Base-by-base conservation (phyloP, 805 yeast species). In the Alloascoidea hylecoeti region DNA sequence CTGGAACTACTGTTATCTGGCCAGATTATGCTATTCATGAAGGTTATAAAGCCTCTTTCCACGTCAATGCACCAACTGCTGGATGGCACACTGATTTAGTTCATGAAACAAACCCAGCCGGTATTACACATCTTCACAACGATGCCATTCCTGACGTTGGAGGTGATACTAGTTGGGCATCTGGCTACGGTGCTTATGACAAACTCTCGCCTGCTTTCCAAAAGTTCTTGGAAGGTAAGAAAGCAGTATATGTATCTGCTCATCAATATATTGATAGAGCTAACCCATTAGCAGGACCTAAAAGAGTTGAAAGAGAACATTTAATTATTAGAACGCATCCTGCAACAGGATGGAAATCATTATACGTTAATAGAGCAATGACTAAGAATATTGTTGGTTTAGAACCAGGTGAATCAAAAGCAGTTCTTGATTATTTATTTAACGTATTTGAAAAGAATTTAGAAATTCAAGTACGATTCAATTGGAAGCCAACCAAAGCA, bases 291-390 rank as follows among this genome's bases (percentile, higher is more conserved):
- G 54, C 53, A 39, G 67, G 69, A n/a, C 66, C 64, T 14, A 61
- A 61, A n/a, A 62, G 61, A 39, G 58, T 72, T 39, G 74, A 64
- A 45, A 64, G 76, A 52, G 69, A 64, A 41, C 82, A 75, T 53
- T 80, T 79, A 2, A 44, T 75, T 17, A 65, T 75, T 28, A 66
- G 80, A 57, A 71, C 78, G 30, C 76, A 76, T 46, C 81, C 82
- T 5, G 75, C 67, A 9, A 74, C 80, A 18, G 78, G 78, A 34
- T 64, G 73, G 70, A 75, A 75, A 53, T 57, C 75, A 1, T 55
- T 74, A 44, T 74, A 58, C 42, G 70, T 72, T 34, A 72, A 72
- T 53, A 61, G 72, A 36, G 56, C 61, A 15, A 63, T 63, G 64
- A 72, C 76, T 13, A 58, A 49, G 34, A 59, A 70, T 41, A 72